A percentile compares a stretch with the other conserved stretches of the same genome.
phyloP scores from a whole-genome alignment of 2,329 filamentous ascomycete genomes.

The Aspergillus hiratsukae region DNA sequence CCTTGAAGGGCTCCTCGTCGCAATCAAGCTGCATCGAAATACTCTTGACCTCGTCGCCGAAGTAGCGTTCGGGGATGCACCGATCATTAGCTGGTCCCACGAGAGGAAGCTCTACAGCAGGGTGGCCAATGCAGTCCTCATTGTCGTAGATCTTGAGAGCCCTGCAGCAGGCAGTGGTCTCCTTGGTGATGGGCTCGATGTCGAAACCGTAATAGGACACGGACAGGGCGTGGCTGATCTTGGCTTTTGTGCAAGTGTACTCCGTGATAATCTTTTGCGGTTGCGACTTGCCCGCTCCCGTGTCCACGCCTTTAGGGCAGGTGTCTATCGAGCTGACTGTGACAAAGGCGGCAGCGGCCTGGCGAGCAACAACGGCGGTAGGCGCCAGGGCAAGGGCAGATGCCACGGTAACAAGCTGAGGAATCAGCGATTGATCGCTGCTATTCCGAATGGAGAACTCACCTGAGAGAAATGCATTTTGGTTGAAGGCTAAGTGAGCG shows the following conservation, averaged over 20 bases:
- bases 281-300: not conserved
- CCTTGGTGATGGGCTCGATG: conserved; percentile 7
- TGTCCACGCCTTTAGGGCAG: conserved; percentile 4
- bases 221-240: conserved; percentile 12
- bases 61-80: conserved; percentile 7
- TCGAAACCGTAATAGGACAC: conserved; percentile 14
- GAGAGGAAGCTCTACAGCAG: conserved; percentile 10
- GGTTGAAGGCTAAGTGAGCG: not conserved
- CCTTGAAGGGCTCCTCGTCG: not conserved
- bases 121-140: conserved; percentile 9
- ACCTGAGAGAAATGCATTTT: not conserved
- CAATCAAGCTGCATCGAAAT: conserved; percentile 8
- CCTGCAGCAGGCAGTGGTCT: conserved; percentile 7
- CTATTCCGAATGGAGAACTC: not conserved
- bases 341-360: conserved; percentile 9
- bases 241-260: conserved; percentile 8
- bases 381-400: conserved; percentile 11
- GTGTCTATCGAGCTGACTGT: conserved; percentile 8
- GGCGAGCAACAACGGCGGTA: conserved; percentile 7
- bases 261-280: conserved; percentile 1
- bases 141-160: conserved; percentile 12
- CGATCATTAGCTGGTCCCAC: not conserved
- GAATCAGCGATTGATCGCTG: not conserved
- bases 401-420: conserved; percentile 4
- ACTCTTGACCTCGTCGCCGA: conserved; percentile 6